Conservation (phyloP, 805 yeast species). For the Nakazawaea populi region DNA sequence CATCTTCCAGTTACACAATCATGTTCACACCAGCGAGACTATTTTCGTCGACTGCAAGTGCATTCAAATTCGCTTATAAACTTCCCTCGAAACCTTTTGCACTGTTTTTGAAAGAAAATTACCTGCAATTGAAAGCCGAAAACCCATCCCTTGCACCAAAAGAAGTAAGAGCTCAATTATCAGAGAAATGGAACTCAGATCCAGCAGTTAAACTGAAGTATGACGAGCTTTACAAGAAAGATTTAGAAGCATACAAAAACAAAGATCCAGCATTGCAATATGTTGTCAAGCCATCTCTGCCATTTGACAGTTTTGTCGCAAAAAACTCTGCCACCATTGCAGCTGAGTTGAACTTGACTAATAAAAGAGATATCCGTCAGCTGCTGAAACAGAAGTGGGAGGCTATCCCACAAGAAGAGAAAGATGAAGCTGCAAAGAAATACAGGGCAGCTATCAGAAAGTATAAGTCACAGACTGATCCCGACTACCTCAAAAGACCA, state of each 20-base stretch:
- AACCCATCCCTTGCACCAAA: not conserved
- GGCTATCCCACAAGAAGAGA: not conserved
- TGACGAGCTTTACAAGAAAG: not conserved
- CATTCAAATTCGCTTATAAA: conserved; percentile 3
- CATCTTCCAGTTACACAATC: not conserved
- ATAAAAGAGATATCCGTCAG: not conserved
- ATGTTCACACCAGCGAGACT: not conserved
- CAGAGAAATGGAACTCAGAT: not conserved
- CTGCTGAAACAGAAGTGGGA: not conserved
- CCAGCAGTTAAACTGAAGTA: not conserved
- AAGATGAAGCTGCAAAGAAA: not conserved
- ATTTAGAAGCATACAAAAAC: conserved; percentile 1
- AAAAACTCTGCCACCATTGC: not conserved
- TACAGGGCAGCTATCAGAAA: not conserved
- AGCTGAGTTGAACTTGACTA: not conserved
- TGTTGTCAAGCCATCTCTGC: conserved; percentile 2
- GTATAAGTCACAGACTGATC: conserved; percentile 1
- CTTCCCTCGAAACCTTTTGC: not conserved
- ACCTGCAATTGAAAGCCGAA: not conserved
- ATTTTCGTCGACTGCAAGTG: not conserved
- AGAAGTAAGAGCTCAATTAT: not conserved
- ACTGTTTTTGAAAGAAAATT: not conserved
- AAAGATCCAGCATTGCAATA: conserved; percentile 5
- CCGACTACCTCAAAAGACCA: not conserved
- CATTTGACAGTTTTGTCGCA: not conserved